Evolutionary conservation across 2,329 filamentous ascomycete genomes (phyloP).

Genomic region (Cercospora berteroae): DNA sequence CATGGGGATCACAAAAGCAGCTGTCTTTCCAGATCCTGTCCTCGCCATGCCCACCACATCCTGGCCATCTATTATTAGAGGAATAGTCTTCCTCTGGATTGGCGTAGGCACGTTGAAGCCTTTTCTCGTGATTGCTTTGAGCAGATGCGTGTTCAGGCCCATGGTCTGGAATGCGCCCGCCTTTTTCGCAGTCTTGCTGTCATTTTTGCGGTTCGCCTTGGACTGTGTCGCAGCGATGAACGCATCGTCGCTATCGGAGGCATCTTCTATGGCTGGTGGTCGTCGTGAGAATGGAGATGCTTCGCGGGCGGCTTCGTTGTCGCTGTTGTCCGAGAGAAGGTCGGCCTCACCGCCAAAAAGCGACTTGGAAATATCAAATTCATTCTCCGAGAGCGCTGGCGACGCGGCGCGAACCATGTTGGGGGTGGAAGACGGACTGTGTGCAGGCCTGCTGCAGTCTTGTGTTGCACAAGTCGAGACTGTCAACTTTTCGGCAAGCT

Average conservation of each 20-base stretch:
- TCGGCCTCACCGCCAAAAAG: conserved; percentile 53
- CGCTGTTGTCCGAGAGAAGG: conserved; percentile 12
- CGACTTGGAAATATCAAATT: conserved; percentile 82
- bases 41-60: conserved; percentile 99
- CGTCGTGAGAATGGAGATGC: conserved; percentile 5
- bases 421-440: background rate
- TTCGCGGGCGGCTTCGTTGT: background rate
- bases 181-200: conserved; percentile 86
- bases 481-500: conserved; percentile 6
- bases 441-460: conserved; percentile 7
- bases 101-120: conserved; percentile 95
- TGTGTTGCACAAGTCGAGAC: background rate
- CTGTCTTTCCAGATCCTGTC: conserved; percentile 98
- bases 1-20: conserved; percentile 97
- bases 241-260: conserved; percentile 65
- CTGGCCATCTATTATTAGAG: conserved; percentile 80
- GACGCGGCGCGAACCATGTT: conserved; percentile 60
- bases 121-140: conserved; percentile 89
- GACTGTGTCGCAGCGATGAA: conserved; percentile 89
- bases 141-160: conserved; percentile 76
- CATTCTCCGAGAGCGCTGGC: conserved; percentile 81
- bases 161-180: conserved; percentile 96
- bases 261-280: conserved; percentile 30
- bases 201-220: conserved; percentile 79
- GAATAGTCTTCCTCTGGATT: conserved; percentile 95